These are phyloP conservation scores for Blumeria graminis DNA, from an alignment of 2,329 filamentous ascomycete genomes.

Conservation along the genomic window DNA sequence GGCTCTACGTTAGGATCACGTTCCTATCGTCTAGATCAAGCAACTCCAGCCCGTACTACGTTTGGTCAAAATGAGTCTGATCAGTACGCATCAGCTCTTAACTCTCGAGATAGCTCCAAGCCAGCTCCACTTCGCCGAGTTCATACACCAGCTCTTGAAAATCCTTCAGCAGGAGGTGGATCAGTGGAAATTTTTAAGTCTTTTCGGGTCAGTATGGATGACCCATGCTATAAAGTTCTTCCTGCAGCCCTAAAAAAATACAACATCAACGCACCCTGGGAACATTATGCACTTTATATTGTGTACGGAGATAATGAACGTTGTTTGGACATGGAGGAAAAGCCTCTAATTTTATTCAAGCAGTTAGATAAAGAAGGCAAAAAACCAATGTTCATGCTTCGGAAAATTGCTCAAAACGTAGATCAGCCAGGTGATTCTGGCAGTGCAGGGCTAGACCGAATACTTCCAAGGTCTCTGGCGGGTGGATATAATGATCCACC, in stretches of 20 bases:
- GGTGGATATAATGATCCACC: slow-evolving; percentile 12
- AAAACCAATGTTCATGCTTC: slow-evolving; percentile 98
- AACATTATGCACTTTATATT: slow-evolving; percentile 92
- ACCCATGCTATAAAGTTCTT: slow-evolving; percentile 90
- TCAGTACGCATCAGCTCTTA: slow-evolving; percentile 10
- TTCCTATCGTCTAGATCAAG: slow-evolving; percentile 32
- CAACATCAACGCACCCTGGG: slow-evolving; percentile 93
- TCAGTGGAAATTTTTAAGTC: slow-evolving; percentile 96
- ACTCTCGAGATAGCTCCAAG: slow-evolving; percentile 14
- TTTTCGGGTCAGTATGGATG: slow-evolving; percentile 92
- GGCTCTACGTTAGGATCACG: slow-evolving; percentile 29
- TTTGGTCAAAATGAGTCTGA: slow-evolving; percentile 26
- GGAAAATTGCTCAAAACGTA: slow-evolving; percentile 19
- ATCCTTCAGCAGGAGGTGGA: slow-evolving; percentile 25
- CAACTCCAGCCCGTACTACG: slow-evolving; percentile 28
- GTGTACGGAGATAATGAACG: slow-evolving; percentile 97
- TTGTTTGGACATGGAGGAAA: slow-evolving; percentile 75
- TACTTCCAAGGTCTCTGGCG: slow-evolving; percentile 6
- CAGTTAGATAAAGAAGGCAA: slow-evolving; percentile 89
- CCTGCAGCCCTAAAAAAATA: slow-evolving; percentile 93
- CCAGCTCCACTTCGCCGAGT: slow-evolving; percentile 25
- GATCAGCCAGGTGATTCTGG: slow-evolving; percentile 19
- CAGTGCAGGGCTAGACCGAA: slow-evolving; percentile 12
- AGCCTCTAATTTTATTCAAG: slow-evolving; percentile 88
- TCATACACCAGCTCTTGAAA: slow-evolving; percentile 38